Evolutionary conservation across 2,329 filamentous ascomycete species (phyloP), one percentile per base, ranked within the genome.

Genomic region (Kalaharituber pfeilii): DNA sequence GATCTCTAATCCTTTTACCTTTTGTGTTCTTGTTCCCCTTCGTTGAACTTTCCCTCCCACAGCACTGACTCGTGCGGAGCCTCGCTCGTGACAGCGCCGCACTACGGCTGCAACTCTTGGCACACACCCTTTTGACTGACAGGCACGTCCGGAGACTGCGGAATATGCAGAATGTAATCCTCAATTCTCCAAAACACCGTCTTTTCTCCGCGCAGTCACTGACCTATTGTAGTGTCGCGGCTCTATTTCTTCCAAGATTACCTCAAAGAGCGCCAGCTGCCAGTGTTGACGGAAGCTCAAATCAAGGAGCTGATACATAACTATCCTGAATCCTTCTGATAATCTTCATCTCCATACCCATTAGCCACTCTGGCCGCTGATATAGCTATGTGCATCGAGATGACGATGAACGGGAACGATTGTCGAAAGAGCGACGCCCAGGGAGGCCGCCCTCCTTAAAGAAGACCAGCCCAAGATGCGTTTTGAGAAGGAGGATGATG

Each of bases 391-490:
- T 80, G 54, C 76, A 76, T 56, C 80, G 84, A 57, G 70, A 84
- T 63, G 81, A 87, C 59, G 81, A 85, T 57, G 82, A 88, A 64
- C 73, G 84, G 29, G 73, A 73, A 13, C 69, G 72, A 33, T 62
- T 84, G 50, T 84, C 84, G 66, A 80, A 80, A 62, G 72, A 79
- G 26, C 79, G 86, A 8, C 79, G 89, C 45, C 74, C 86, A 24
- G 89, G 89, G 15, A 77, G 89, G 52, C 87, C 89, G 7, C 75
- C 86, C 18, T 84, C 75, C 64, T 80, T 22, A 81, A 78, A 57
- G 86, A 95, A 67, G 84, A 88, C 61, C 71, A 85, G 20, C 71
- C 96, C 36, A 81, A 79, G 66, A 75, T 85, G 63, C 82, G 80
- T 60, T 80, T 84, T 53, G 74, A 77, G 13, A 71, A 71, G 1